Evolutionary conservation across 768 basidiomycete genomes (phyloP), one percentile per base, ranked within the genome.

Genomic region (Tylopilus intermedius): DNA sequence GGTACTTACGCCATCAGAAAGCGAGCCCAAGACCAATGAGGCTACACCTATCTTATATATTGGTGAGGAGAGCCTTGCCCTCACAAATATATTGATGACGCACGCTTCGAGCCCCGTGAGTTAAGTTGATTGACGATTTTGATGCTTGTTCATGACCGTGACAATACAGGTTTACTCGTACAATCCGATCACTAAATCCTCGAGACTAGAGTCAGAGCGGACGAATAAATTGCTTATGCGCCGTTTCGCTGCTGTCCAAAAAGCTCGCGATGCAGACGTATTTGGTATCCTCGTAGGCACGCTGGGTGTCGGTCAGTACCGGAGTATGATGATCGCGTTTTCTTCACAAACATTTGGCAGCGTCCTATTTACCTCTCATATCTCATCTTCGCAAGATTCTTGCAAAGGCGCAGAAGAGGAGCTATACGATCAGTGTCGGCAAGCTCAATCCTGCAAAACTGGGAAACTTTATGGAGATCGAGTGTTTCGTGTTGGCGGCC

Each of bases 281-380:
- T 90, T 96, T 57, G 96, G 94, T 1, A 93, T 98, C 42, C 82
- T 98, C 4, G 88, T 98, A 2, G 94, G 94, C 10, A 96, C 94
- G 1, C 79, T 98, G 13, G 94, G 94, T 41, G 87, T 96, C 29
- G 81, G 89, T 90, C 47, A 54, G 82, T 67, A 13, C 45, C 30
- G 15, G 46, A 8, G 10, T 37, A 22, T 9, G n/a, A 29, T 14
- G 37, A 14, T 33, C n/a, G 38, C 11, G n/a, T 21, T 27, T 26
- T 26, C 41, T 39, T 40, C 51, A 52, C 27, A 45, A 33, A 45
- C 41, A 3, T 10, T 32, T 35, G 21, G 35, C 58, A 92, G 88
- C 88, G 0, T 86, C 86, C 0, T 97, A 97, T 58, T 80, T 94
- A 1, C 86, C 91, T 1, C 76, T 97, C 4, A 88, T 99, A 54